Base-by-base conservation (phyloP, 2,329 filamentous ascomycete genomes). In the Rutstroemia sp. region DNA sequence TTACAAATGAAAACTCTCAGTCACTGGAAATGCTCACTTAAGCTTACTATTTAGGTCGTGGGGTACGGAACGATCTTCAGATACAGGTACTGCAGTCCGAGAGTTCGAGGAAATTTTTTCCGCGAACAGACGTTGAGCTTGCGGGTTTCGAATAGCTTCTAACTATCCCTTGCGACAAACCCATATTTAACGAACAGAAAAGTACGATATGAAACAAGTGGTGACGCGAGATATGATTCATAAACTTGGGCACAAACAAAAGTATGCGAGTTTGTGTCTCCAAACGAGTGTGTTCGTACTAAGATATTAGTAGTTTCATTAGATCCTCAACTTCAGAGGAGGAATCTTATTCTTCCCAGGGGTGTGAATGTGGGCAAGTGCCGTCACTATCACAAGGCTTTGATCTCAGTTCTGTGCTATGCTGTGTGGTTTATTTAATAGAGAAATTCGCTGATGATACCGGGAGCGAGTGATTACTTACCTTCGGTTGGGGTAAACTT, bases 221-320 rank as follows among this genome's bases (percentile, higher is more conserved):
- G 46, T 55, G 52, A n/a, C 25, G 46, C 46, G 38, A 42, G 23
- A 41, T 42, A 21, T 50, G 52, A 34, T 55, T 55, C 52, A 49
- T 19, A 49, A 14, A 42, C 21, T 34, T 39, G 46, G 50, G 45
- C 45, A n/a, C 37, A 34, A 14, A 37, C 37, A 49, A 38, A 38
- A 42, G 39, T 17, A 19, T 42, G 16, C n/a, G 17, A 42, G 39
- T 42, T 8, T 17, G 39, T 9, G 16, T 19, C 9, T 17, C 16
- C 39, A 17, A 19, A 14, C 39, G 7, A 19, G 4, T 10, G n/a
- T 9, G 16, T 42, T 42, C 16, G 39, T n/a, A 8, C 9, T 34
- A 42, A 42, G 19, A 19, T 1, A 34, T 34, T 42, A 17, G 17
- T 42, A 19, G 39, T 42, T 42, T 34, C 30, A 34, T 34, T 12